These are phyloP conservation scores for Tympanopsis confertula DNA, from an alignment of 2,329 filamentous ascomycete species.

Conservation along the genomic window DNA sequence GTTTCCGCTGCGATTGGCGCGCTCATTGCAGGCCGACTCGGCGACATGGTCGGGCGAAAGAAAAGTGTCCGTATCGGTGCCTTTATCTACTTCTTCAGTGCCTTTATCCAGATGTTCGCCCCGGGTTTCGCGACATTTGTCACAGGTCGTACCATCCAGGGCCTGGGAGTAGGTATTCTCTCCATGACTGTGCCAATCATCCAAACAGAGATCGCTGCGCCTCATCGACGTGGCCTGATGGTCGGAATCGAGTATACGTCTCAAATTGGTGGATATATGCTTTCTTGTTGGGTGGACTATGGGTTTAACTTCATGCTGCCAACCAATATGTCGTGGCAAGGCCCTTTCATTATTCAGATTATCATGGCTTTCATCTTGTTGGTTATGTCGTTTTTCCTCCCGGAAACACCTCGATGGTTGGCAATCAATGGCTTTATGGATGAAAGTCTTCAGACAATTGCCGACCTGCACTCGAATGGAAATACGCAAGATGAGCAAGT, in stretches of 20 bases:
- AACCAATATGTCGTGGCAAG: slow-evolving; percentile 17
- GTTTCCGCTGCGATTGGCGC: slow-evolving; percentile 19
- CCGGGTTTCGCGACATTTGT: slow-evolving; percentile 19
- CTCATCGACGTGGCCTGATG: slow-evolving; percentile 22
- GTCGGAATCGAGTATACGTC: slow-evolving; percentile 24
- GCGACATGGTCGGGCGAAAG: slow-evolving; percentile 22
- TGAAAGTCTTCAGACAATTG: slow-evolving; percentile 24
- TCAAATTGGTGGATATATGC: slow-evolving; percentile 21
- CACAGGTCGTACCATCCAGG: slow-evolving; percentile 19
- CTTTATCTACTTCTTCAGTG: slow-evolving; percentile 21
- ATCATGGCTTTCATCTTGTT: slow-evolving; percentile 17
- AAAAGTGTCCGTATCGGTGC: slow-evolving; percentile 20
- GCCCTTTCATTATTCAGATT: slow-evolving; percentile 18
- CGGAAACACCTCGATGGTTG: slow-evolving; percentile 25
- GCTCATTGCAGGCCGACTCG: slow-evolving; percentile 19
- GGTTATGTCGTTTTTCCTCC: slow-evolving; percentile 21
- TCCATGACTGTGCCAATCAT: slow-evolving; percentile 21
- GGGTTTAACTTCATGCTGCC: slow-evolving; percentile 22
- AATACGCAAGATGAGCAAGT: slow-evolving; percentile 19
- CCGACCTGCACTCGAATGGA: slow-evolving; percentile 22
- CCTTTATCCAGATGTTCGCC: slow-evolving; percentile 22
- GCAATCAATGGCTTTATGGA: slow-evolving; percentile 24
- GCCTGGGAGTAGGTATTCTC: slow-evolving; percentile 19
- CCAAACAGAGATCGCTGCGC: slow-evolving; percentile 22
- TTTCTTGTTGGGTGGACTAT: slow-evolving; percentile 25